These are phyloP conservation scores for Talaromyces sp. DNA, from an alignment of 2,329 filamentous ascomycete genomes.

Conservation along the genomic window DNA sequence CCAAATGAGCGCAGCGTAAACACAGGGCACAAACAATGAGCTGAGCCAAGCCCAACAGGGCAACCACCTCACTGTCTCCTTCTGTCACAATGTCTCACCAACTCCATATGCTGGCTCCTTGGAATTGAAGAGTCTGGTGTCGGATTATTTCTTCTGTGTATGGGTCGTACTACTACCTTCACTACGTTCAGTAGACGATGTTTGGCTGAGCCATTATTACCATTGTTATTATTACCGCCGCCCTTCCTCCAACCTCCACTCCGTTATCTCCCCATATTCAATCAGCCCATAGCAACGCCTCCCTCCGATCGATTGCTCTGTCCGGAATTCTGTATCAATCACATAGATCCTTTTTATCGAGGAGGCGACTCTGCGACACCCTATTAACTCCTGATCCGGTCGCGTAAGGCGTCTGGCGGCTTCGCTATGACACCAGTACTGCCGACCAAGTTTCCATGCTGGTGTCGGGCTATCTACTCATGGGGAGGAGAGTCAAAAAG, in stretches of 20 bases:
- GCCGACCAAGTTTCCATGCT: constrained; percentile 80
- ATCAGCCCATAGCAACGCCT: not conserved
- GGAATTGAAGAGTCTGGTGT: not conserved
- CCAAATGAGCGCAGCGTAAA: constrained; percentile 18
- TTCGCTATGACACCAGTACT: constrained; percentile 52
- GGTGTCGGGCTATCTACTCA: constrained; percentile 86
- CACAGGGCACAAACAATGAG: constrained; percentile 15
- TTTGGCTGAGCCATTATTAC: constrained; percentile 5
- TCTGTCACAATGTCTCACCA: not conserved
- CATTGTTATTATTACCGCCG: constrained; percentile 7
- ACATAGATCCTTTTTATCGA: not conserved
- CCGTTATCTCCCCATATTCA: not conserved
- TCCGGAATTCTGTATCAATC: not conserved
- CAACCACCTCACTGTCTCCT: not conserved
- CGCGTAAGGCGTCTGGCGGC: not conserved
- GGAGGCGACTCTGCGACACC: not conserved
- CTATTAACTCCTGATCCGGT: not conserved
- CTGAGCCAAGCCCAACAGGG: constrained; percentile 16
- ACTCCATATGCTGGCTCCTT: constrained; percentile 7
- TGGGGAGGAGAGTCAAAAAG: constrained; percentile 94
- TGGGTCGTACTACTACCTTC: not conserved
- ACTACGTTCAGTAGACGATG: not conserved
- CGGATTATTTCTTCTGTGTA: not conserved
- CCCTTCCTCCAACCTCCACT: not conserved
- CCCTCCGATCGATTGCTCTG: not conserved